A percentile compares a stretch with the other conserved stretches of the same genome.
Conservation (phyloP, 108 stramenopile species). For the Pseudonitzschia pungens region DNA sequence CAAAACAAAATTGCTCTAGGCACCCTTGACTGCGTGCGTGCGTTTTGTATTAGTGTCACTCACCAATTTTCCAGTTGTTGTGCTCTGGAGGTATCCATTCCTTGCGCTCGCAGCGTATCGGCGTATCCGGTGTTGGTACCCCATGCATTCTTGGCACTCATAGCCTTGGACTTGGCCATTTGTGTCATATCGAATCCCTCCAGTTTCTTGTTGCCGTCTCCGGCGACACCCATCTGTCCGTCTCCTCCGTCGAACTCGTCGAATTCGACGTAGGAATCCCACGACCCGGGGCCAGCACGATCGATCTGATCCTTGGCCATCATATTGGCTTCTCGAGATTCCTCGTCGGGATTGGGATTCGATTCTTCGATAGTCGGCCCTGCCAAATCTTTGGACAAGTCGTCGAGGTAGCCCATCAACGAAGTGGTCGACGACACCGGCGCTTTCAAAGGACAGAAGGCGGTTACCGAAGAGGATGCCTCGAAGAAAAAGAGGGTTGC, state of each 20-base stretch:
- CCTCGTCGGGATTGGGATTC: conserved; percentile 32
- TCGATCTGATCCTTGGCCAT: conserved; percentile 52
- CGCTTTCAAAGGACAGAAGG: background rate
- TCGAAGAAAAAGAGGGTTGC: conserved; percentile 12
- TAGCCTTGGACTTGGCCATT: conserved; percentile 61
- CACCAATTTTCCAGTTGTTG: conserved; percentile 87
- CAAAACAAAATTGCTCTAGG: no score
- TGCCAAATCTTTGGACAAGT: conserved; percentile 31
- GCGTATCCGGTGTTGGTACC: conserved; percentile 76
- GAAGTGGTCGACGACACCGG: background rate
- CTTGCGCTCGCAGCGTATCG: conserved; percentile 54
- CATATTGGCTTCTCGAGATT: conserved; percentile 46
- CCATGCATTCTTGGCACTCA: conserved; percentile 85
- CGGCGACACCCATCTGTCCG: conserved; percentile 92
- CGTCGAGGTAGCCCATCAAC: conserved; percentile 70
- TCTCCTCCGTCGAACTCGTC: conserved; percentile 88
- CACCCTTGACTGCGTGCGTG: no score
- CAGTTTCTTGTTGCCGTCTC: conserved; percentile 67
- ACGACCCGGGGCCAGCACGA: conserved; percentile 58
- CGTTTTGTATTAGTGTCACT: background rate
- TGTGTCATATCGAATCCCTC: conserved; percentile 48
- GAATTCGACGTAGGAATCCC: conserved; percentile 72
- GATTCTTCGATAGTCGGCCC: background rate
- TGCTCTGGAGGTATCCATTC: conserved; percentile 69
- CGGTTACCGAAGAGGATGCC: conserved; percentile 6